Base-by-base conservation (phyloP, 371 early-diverging fungal species). In the Dinochytrium kinnereticum region DNA sequence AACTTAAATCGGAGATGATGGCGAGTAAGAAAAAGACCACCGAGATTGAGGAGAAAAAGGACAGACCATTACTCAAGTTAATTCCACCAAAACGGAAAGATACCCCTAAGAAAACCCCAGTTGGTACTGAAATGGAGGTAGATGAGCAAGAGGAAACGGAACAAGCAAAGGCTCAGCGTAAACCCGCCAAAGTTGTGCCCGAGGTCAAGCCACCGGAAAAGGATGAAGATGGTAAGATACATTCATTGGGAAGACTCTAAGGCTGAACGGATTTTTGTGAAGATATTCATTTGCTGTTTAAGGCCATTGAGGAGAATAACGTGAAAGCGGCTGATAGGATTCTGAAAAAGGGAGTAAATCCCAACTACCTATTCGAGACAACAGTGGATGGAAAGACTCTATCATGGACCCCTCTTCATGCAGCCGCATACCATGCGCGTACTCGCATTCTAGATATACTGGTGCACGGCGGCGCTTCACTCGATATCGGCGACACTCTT, bases 401-500 rank as follows among this genome's bases (percentile, higher is more conserved):
- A 65, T 93, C 90, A 1, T 97, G 96, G 96, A 84, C 88, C 0
- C 91, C 93, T n/a, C 76, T 97, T 26, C 97, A 96, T 71, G 93
- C 94, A 0, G 96, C 96, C 0, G 85, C 91, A 2, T 96, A 91
- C 78, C 90, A 89, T 78, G 97, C 96, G 1, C 82, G 90, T 50
- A 76, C 82, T n/a, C 87, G 89, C 65, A 81, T 93, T 1, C 80
- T 92, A 21, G 85, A 85, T 34, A 75, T 85, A 10, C 84, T 97
- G 19, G 80, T 95, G 67, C 85, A 87, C 1, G 81, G 84, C 59
- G 93, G 92, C n/a, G 95, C 93, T 1, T 77, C 94, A 51, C 80
- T 95, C 24, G 95, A 96, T 64, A 71, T 92, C 2, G 81, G 89
- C 17, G 98, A 97, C 79, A 93, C 94, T 17, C 91, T 94, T 92